Evolutionary conservation across 2,329 filamentous ascomycete genomes (phyloP), one percentile per base, ranked within the genome.

Genomic region (Alternaria gaisen): DNA sequence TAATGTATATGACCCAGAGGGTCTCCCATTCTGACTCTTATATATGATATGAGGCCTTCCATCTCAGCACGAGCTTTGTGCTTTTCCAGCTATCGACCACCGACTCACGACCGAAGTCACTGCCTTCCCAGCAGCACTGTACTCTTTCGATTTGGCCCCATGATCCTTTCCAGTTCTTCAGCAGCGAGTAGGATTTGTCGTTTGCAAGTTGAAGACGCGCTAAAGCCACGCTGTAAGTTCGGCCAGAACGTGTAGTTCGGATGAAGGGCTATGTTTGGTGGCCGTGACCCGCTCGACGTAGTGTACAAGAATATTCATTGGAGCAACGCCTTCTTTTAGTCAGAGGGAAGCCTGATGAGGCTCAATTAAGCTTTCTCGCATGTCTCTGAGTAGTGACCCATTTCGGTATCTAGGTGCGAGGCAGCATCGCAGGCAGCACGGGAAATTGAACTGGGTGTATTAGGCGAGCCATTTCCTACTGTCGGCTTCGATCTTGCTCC

Each of bases 311-410:
- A 34, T 20, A 12, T 12, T 53, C n/a, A 59, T 66, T 66, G 65
- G 54, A 51, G 47, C 42, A 43, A 53, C 38, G 26, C n/a, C 42
- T 10, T 48, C 38, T 41, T 51, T 46, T 57, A 61, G 60, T 56
- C 34, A 56, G 61, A 58, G 26, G 58, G 50, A 24, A 46, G 63
- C 60, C 58, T 59, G 56, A 57, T 40, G 63, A 66, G 62, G 64
- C 59, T 67, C 58, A 60, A 67, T 56, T 46, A 61, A 67, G 53
- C 66, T 60, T 60, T 50, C 26, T 56, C 51, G 58, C 58, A 42
- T 24, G 59, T 61, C 51, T 34, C 42, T 51, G 18, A 51, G 28
- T 32, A 57, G 53, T 63, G 47, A 22, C 63, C 63, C 18, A 30
- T 60, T 61, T 30, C 34, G 50, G 65, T 53, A 50, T 41, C 34